These are phyloP conservation scores for Papiliotrema nemorosa DNA, from an alignment of 1,284 basidiomycete species.

Conservation along the genomic window DNA sequence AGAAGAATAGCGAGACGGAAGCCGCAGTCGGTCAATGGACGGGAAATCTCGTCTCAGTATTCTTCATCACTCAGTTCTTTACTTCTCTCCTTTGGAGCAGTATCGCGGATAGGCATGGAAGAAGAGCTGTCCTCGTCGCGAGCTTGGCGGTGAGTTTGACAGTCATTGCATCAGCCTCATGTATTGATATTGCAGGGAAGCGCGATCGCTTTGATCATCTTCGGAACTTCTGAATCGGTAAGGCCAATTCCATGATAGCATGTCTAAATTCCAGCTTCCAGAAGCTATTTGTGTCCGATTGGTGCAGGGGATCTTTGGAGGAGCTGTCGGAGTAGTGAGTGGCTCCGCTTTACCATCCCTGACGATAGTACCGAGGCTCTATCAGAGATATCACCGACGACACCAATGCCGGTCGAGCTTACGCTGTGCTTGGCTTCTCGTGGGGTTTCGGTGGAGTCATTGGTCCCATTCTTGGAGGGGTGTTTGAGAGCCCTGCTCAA, in stretches of 20 bases:
- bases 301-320: constrained; percentile 91
- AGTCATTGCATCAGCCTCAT: constrained; percentile 55
- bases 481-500: constrained; percentile 76
- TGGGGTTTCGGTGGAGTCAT: constrained; percentile 86
- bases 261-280: constrained; percentile 52
- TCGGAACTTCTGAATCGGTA: constrained; percentile 74
- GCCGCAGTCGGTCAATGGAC: constrained; percentile 48
- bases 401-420: constrained; percentile 88
- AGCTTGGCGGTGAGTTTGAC: constrained; percentile 81
- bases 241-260: constrained; percentile 5
- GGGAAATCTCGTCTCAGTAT: constrained; percentile 51
- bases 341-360: not conserved
- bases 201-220: constrained; percentile 59
- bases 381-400: constrained; percentile 73
- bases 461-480: constrained; percentile 68
- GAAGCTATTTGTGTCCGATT: constrained; percentile 86
- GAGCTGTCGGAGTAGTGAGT: constrained; percentile 83
- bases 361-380: constrained; percentile 60
- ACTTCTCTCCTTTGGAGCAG: constrained; percentile 92
- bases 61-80: constrained; percentile 64
- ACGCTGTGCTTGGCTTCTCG: constrained; percentile 89
- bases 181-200: constrained; percentile 31
- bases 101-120: constrained; percentile 85
- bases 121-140: constrained; percentile 76
- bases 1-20: constrained; percentile 41